Evolutionary conservation across 2,329 filamentous ascomycete genomes (phyloP).

Genomic region (Neonectria hederae): DNA sequence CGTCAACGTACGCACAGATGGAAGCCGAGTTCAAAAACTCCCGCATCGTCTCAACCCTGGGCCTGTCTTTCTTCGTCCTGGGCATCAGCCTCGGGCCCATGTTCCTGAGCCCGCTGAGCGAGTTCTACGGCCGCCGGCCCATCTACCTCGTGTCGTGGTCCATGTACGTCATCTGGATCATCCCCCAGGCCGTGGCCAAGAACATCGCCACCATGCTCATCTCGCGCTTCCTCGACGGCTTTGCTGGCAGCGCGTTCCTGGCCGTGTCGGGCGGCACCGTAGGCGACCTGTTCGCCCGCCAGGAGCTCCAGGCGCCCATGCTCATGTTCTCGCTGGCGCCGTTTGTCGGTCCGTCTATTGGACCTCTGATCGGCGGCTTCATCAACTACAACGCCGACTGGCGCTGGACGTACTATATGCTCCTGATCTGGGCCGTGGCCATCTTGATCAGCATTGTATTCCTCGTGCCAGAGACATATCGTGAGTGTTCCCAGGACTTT

Average conservation of each 20-base stretch:
- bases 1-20: conserved; percentile 81
- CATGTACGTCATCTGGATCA: conserved; percentile 80
- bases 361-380: conserved; percentile 77
- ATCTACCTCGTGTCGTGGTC: conserved; percentile 81
- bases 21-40: conserved; percentile 77
- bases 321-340: conserved; percentile 77
- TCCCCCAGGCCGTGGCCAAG: conserved; percentile 81
- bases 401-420: conserved; percentile 85
- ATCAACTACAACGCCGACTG: conserved; percentile 80
- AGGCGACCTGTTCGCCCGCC: conserved; percentile 76
- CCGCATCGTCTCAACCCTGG: conserved; percentile 78
- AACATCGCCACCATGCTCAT: conserved; percentile 86
- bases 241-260: conserved; percentile 74
- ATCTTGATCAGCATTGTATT: conserved; percentile 72
- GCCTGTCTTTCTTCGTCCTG: conserved; percentile 83
- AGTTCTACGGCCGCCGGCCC: conserved; percentile 84
- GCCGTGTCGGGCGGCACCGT: conserved; percentile 86
- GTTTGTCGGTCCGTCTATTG: conserved; percentile 69
- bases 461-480: conserved; percentile 89
- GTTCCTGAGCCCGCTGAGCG: conserved; percentile 70
- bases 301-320: conserved; percentile 82
- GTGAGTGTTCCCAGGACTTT: conserved; percentile 47
- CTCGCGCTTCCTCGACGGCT: conserved; percentile 78
- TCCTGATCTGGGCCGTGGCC: conserved; percentile 82
- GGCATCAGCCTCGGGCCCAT: conserved; percentile 74